Evolutionary conservation across 2,329 filamentous ascomycete genomes (phyloP).

Genomic region (Colletotrichum musicola): DNA sequence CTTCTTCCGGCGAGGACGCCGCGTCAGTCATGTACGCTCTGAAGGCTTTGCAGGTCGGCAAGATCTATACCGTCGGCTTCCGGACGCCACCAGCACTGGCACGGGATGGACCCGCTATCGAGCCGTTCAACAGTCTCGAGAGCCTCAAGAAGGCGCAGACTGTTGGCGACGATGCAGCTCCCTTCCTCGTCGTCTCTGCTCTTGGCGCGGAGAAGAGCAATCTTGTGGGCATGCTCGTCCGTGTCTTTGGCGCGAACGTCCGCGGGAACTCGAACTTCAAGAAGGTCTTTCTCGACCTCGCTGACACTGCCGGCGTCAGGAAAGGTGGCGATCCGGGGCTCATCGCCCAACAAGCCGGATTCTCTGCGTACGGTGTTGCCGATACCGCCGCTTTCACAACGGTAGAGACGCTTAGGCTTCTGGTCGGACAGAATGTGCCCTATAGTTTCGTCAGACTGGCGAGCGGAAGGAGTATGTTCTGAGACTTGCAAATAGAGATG

Average conservation of each 20-base stretch:
- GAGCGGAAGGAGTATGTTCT: slow-evolving; percentile 64
- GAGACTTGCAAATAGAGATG: slow-evolving; percentile 37
- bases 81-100: slow-evolving; percentile 73
- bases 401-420: slow-evolving; percentile 81
- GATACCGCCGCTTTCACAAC: slow-evolving; percentile 88
- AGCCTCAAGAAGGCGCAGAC: slow-evolving; percentile 66
- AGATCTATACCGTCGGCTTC: slow-evolving; percentile 89
- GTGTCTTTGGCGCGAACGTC: slow-evolving; percentile 71
- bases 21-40: slow-evolving; percentile 84
- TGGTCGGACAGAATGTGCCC: slow-evolving; percentile 88
- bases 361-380: slow-evolving; percentile 82
- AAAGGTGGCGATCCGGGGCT: slow-evolving; percentile 76
- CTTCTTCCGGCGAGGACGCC: slow-evolving; percentile 79
- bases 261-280: slow-evolving; percentile 53
- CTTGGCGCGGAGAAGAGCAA: slow-evolving; percentile 83
- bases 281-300: slow-evolving; percentile 86
- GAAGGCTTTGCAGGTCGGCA: slow-evolving; percentile 79
- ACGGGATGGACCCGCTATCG: slow-evolving; percentile 74
- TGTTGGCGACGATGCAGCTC: slow-evolving; percentile 66
- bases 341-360: slow-evolving; percentile 80
- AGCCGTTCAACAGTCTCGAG: slow-evolving; percentile 84
- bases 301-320: slow-evolving; percentile 69
- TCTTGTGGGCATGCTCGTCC: slow-evolving; percentile 81
- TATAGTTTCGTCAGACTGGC: slow-evolving; percentile 89
- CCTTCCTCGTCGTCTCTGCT: slow-evolving; percentile 85